Base-by-base conservation (phyloP, 495 filamentous ascomycete genomes). In the Poronia punctata region DNA sequence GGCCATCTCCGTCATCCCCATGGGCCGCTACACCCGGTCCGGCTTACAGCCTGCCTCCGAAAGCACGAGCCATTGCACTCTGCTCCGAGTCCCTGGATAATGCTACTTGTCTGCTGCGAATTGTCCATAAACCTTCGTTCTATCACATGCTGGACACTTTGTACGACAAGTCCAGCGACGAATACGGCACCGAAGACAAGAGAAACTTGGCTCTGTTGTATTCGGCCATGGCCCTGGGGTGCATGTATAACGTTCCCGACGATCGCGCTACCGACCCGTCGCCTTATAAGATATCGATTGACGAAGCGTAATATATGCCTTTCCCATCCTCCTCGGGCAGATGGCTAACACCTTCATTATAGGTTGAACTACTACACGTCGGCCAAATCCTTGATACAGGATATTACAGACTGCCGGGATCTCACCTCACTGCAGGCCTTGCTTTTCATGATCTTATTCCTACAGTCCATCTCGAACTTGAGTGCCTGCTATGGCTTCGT, bases 401-500 rank as follows among this genome's bases (percentile, higher is more conserved):
- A 97, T 54, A 81, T 95, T 45, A 93, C 89, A 3, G 87, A 95
- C 50, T 94, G 88, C 48, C 78, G 88, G 44, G 89, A 95, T 61
- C 69, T 97, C 31, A 74, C 65, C 9, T 88, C 87, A 2, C 69
- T 97, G 11, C 89, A 97, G 56, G 83, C 84, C 1, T 77, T 96
- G 19, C 67, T 94, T 18, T 93, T 88, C 66, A 93, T 95, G 84
- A 84, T 95, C 28, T 65, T 95, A 1, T 97, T 95, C 56, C 70
- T 97, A 1, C 90, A 97, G 43, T 86, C 83, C 0, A 88, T 92
- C 11, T 86, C 88, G 5, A 88, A 92, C 53, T 68, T 96, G 38
- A 90, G 85, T 51, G 92, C 84, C 15, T 97, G 90, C 59, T 96
- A 95, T 59, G 84, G 88, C 0, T 94, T 92, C 61, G 74, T 97